phyloP scores from a whole-genome alignment of 2,329 filamentous ascomycete genomes.

The Colletotrichum sp. region DNA sequence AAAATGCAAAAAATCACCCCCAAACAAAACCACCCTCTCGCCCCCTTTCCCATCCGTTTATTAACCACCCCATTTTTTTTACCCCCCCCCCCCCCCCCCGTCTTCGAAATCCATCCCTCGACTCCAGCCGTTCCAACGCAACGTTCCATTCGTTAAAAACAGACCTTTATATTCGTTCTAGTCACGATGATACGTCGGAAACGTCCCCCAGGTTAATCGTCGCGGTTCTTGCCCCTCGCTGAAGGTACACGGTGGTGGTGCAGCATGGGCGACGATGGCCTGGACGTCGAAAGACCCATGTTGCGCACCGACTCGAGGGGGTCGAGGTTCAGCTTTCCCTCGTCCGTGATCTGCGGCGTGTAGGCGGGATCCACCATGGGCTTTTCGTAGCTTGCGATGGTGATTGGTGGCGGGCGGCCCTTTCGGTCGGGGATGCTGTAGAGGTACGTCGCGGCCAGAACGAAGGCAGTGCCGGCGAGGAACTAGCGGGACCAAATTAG shows the following conservation, averaged over 20 bases:
- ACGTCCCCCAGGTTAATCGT: slow-evolving; percentile 4
- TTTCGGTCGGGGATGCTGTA: slow-evolving; percentile 74
- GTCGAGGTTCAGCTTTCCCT: slow-evolving; percentile 39
- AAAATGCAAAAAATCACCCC: too few species aligned
- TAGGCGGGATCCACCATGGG: slow-evolving; percentile 57
- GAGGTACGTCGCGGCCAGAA: slow-evolving; percentile 83
- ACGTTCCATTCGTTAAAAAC: neutral
- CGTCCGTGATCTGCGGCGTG: slow-evolving; percentile 41
- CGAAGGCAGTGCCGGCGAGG: slow-evolving; percentile 77
- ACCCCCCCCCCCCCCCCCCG: too few species aligned
- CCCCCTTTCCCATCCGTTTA: neutral
- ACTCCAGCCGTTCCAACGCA: neutral
- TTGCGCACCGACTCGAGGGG: slow-evolving; percentile 43
- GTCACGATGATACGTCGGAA: neutral
- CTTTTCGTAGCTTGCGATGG: slow-evolving; percentile 80
- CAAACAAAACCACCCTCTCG: neutral
- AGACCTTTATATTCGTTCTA: neutral
- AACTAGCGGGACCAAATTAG: slow-evolving; percentile 72
- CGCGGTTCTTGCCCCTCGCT: slow-evolving; percentile 19
- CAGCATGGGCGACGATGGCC: slow-evolving; percentile 52
- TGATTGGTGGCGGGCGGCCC: slow-evolving; percentile 68
- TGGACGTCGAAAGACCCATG: slow-evolving; percentile 47
- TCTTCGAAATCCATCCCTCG: neutral
- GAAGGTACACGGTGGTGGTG: slow-evolving; percentile 21
- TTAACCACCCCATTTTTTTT: slow-evolving; percentile 15